phyloP scores from a whole-genome alignment of 495 filamentous ascomycete genomes.

The Penicillium subrubescens region DNA sequence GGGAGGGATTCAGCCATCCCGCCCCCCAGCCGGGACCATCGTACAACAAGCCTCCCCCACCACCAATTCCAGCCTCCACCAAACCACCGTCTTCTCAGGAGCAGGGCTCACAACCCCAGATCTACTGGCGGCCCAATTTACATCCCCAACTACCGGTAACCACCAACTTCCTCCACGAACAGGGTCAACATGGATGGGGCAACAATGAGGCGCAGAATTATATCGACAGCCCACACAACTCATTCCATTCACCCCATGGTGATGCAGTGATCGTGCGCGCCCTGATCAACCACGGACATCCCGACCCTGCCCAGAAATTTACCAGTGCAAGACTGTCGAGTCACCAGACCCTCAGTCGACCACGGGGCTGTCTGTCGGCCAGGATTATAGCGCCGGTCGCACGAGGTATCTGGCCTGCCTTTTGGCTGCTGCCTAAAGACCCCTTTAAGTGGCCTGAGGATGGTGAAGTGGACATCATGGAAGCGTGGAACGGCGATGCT shows the following conservation, averaged over 20 bases:
- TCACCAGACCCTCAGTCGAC: conserved; percentile 27
- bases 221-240: conserved; percentile 29
- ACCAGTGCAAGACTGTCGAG: conserved; percentile 32
- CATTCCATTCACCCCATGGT: conserved; percentile 33
- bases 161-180: conserved; percentile 27
- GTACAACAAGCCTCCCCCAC: conserved; percentile 26
- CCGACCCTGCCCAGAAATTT: conserved; percentile 28
- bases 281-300: conserved; percentile 30
- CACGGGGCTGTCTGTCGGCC: conserved; percentile 33
- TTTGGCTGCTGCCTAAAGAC: conserved; percentile 38
- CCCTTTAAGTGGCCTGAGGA: conserved; percentile 36
- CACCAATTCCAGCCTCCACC: conserved; percentile 32
- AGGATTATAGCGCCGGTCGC: conserved; percentile 31
- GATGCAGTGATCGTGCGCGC: conserved; percentile 33
- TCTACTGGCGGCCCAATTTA: conserved; percentile 33
- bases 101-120: conserved; percentile 29
- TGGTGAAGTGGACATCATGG: conserved; percentile 35
- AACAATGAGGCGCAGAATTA: conserved; percentile 35
- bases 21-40: conserved; percentile 17
- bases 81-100: conserved; percentile 29
- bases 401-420: conserved; percentile 34
- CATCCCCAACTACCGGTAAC: conserved; percentile 29
- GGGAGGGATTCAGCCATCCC: conserved; percentile 24
- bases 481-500: conserved; percentile 34
- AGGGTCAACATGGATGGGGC: conserved; percentile 34